A percentile compares a stretch with the other conserved stretches of the same genome.
Conservation (phyloP, 257 asterid genomes). For the Capsicum rhomboideum region DNA sequence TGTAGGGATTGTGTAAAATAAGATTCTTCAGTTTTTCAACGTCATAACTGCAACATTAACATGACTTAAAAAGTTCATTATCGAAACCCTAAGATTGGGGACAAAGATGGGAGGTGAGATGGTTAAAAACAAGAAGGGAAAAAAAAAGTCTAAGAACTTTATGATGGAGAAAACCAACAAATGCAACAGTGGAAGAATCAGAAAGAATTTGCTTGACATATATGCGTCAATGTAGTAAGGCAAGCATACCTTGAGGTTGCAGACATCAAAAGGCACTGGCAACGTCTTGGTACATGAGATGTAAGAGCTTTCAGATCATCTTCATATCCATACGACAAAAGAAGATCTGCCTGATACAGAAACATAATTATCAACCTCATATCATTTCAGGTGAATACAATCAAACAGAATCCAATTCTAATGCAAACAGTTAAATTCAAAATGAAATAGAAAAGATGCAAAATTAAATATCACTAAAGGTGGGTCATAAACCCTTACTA, state of each 20-base stretch:
- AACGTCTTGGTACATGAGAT: conserved; percentile 66
- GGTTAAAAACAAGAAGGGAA: not conserved
- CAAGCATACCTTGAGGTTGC: conserved; percentile 83
- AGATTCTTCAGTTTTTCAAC: conserved; percentile 93
- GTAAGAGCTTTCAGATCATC: conserved; percentile 76
- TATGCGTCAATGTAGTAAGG: not conserved
- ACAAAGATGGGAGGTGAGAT: not conserved
- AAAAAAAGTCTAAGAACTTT: not conserved
- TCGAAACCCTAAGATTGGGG: not conserved
- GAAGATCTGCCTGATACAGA: conserved; percentile 85
- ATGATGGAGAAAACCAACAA: not conserved
- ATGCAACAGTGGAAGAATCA: not conserved
- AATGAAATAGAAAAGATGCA: not conserved
- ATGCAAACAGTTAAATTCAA: not conserved
- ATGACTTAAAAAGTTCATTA: not conserved
- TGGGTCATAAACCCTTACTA: not conserved
- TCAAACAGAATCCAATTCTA: not conserved
- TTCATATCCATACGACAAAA: conserved; percentile 87
- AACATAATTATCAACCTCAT: conserved; percentile 8
- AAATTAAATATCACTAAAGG: not conserved
- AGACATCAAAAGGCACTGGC: conserved; percentile 98
- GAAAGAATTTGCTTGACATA: conserved; percentile 1
- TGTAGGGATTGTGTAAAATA: conserved; percentile 83
- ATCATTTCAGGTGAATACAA: not conserved
- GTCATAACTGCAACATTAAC: conserved; percentile 57